phyloP scores from a whole-genome alignment of 176 grass and related monocot species.

The Olyra latifolia region DNA sequence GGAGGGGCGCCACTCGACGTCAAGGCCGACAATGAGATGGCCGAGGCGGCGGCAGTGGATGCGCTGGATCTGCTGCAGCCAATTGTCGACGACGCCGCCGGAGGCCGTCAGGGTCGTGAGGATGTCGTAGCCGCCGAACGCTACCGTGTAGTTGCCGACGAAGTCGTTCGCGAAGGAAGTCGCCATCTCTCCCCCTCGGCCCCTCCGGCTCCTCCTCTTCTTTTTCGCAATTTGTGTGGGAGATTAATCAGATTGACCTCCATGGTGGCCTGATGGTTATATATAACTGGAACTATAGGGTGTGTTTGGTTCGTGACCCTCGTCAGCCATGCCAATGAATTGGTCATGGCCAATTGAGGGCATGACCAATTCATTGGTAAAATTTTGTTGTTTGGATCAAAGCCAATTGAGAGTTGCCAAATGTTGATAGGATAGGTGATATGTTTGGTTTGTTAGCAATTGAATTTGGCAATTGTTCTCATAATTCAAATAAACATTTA shows the following conservation, averaged over 20 bases:
- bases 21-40: slow-evolving; percentile 39
- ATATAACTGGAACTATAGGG: neutral
- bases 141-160: slow-evolving; percentile 11
- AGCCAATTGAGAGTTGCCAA: too few relatives aligned
- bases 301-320: too few relatives aligned
- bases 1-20: slow-evolving; percentile 48
- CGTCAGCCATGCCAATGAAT: too few relatives aligned
- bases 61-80: slow-evolving; percentile 3
- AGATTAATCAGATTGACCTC: neutral
- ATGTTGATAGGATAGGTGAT: too few relatives aligned
- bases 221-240: neutral
- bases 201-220: neutral
- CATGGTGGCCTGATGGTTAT: too few relatives aligned
- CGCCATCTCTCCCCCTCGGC: neutral
- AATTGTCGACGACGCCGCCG: neutral
- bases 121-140: neutral
- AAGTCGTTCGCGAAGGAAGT: neutral
- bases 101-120: slow-evolving; percentile 11
- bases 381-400: too few relatives aligned
- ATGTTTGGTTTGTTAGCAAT: too few relatives aligned
- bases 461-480: too few relatives aligned
- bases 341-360: too few relatives aligned
- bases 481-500: too few relatives aligned
- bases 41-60: slow-evolving; percentile 27
- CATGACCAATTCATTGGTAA: too few relatives aligned